Evolutionary conservation across 768 basidiomycete species (phyloP), one percentile per base, ranked within the genome.

Genomic region (Leucosporidium creatinivorum): DNA sequence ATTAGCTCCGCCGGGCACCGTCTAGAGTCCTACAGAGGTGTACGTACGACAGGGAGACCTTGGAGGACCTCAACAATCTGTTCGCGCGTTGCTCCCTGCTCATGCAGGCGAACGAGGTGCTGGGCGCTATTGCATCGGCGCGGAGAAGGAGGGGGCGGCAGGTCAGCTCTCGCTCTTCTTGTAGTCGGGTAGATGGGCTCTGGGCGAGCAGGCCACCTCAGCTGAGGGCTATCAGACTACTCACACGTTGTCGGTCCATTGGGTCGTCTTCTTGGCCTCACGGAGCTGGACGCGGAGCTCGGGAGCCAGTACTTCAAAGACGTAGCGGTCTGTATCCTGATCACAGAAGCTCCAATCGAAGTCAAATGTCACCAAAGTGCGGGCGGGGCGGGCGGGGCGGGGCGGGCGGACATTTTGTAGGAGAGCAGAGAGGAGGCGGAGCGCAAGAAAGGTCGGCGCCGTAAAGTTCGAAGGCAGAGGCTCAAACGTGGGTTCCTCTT

Each of bases 181-280:
- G 39, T 44, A 44, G 39, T 6, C 8, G 39, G 15, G 39, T 15
- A 44, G 39, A 44, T 17, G 39, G 15, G 39, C 39, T 44, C 39
- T 44, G 51, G 51, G 51, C 13, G 28, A 44, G 39, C 39, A 44
- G 39, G 39, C 8, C 10, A 17, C 15, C 39, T 44, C 15, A 3
- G 8, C 10, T 25, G n/a, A n/a, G n/a, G n/a, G 4, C 10, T 3
- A 44, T 6, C 8, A 8, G 2, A 10, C 63, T 54, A 73, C 85
- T 80, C 78, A 97, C 94, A 97, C 86, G 48, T 96, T 84, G 80
- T 98, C 96, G 4, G 93, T 97, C 88, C 92, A 99, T 76, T 96
- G 91, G 47, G 78, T 75, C 23, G 77, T 31, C 83, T 76, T 68
- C 77, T 89, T 84, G 73, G 86, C 80, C 28, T 80, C 81, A 75